Base-by-base conservation (phyloP, 2,329 filamentous ascomycete species). In the Alternaria ventricosa region DNA sequence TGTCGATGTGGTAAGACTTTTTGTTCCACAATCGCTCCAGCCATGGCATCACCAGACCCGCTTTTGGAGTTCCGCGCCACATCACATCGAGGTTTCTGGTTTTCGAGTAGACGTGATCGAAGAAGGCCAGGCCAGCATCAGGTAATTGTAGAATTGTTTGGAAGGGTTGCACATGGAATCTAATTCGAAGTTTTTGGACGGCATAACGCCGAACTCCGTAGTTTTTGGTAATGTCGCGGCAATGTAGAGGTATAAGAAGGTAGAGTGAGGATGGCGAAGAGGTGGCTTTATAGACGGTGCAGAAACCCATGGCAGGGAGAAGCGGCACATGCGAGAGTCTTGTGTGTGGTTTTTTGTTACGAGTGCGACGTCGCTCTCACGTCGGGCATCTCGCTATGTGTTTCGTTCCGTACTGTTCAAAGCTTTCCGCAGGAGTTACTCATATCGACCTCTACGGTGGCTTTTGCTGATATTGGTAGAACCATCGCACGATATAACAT, bases 381-480 rank as follows among this genome's bases (percentile, higher is more conserved):
- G n/a, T n/a, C n/a, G n/a, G n/a, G n/a, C n/a, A n/a, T n/a, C n/a
- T n/a, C n/a, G n/a, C n/a, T n/a, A n/a, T n/a, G n/a, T n/a, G n/a
- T n/a, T n/a, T n/a, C n/a, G n/a, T n/a, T n/a, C n/a, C n/a, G n/a
- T n/a, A n/a, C n/a, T n/a, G n/a, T n/a, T n/a, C n/a, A n/a, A n/a
- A n/a, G n/a, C 33, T 15, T 36, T 3, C 7, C 33, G 33, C 33
- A 1, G 13, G n/a, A 36, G 13, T 9, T 36, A 0, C 7, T 9
- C 4, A n/a, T 36, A 1, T 0, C 1, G 0, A 36, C 15, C 3
- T 36, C 0, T 9, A 7, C 3, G 15, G 15, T 36, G 4, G 1
- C 3, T 36, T 36, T 36, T 36, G 33, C 30, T 33, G 0, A 33
- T 33, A 15, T 33, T 6, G 6, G 15, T 8, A 15, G 2, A 13